Percentiles rank a stretch among this genome's conserved stretches.
Conservation (phyloP, 108 stramenopile species). For the Skeletonema menzelii region DNA sequence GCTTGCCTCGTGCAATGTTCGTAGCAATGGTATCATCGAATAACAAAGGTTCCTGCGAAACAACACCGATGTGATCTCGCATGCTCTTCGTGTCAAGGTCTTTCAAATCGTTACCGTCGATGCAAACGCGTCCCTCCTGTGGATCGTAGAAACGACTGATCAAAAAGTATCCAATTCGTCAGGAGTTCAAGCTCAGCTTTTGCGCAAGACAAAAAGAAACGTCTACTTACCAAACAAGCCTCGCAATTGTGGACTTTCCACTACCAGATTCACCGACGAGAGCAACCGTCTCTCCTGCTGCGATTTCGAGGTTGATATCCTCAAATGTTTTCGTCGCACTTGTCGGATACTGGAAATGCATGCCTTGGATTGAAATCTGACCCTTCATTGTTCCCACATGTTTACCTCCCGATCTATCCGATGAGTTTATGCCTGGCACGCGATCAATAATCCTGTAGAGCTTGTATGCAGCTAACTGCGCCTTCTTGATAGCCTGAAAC, state of each 20-base stretch:
- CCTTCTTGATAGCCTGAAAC: constrained; percentile 48
- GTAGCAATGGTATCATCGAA: constrained; percentile 63
- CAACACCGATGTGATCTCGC: constrained; percentile 59
- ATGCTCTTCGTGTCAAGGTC: constrained; percentile 35
- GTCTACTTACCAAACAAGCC: not conserved
- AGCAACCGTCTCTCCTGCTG: constrained; percentile 51
- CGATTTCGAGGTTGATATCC: constrained; percentile 44
- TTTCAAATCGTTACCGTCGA: constrained; percentile 32
- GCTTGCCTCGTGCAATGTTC: constrained; percentile 63
- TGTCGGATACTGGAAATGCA: constrained; percentile 39
- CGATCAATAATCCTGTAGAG: constrained; percentile 72
- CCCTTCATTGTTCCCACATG: constrained; percentile 23
- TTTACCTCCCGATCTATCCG: constrained; percentile 11
- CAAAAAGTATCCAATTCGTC: constrained; percentile 27
- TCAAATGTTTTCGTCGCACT: constrained; percentile 28
- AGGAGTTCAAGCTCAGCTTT: not conserved
- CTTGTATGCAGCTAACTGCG: constrained; percentile 58
- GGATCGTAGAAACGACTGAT: constrained; percentile 79
- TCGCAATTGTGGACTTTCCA: constrained; percentile 73
- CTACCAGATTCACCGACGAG: constrained; percentile 61
- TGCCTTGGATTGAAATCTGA: constrained; percentile 21
- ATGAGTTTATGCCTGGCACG: constrained; percentile 43
- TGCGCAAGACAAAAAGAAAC: not conserved
- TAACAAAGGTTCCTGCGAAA: constrained; percentile 73
- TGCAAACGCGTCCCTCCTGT: constrained; percentile 16